phyloP scores from a whole-genome alignment of 495 filamentous ascomycete species.

The Aspergillus funiculosus region DNA sequence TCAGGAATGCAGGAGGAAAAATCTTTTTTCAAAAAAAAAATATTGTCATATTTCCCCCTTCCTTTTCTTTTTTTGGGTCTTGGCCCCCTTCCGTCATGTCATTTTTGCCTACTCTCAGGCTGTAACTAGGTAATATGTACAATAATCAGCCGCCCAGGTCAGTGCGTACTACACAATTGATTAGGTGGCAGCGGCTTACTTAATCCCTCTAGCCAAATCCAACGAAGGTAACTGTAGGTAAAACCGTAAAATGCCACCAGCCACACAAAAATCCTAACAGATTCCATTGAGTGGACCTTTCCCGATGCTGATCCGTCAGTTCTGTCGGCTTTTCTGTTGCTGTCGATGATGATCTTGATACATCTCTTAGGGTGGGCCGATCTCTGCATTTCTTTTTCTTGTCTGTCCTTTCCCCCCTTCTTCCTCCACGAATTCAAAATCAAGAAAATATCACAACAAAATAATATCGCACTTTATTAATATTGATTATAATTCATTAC shows the following conservation, averaged over 20 bases:
- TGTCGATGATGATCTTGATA: slow-evolving; percentile 27
- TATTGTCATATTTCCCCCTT: slow-evolving; percentile 3
- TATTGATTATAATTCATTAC: no score
- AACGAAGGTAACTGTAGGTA: no score
- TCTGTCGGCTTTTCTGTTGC: slow-evolving; percentile 23
- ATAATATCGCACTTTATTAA: background rate
- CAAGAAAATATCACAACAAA: background rate
- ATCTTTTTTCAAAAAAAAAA: background rate
- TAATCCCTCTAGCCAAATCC: slow-evolving; percentile 13
- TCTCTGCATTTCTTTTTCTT: slow-evolving; percentile 14
- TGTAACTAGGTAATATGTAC: no score
- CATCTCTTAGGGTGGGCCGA: slow-evolving; percentile 24
- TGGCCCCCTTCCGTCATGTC: slow-evolving; percentile 39
- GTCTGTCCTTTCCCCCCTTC: background rate
- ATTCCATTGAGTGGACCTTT: slow-evolving; percentile 21
- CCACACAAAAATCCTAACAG: slow-evolving; percentile 17
- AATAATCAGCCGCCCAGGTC: slow-evolving; percentile 6
- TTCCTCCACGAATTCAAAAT: slow-evolving; percentile 7
- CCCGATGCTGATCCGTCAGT: slow-evolving; percentile 26
- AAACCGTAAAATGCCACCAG: slow-evolving; percentile 15
- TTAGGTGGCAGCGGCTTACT: slow-evolving; percentile 9
- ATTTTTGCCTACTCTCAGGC: no score
- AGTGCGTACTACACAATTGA: no score
- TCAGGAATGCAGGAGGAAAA: background rate
- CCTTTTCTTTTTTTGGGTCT: slow-evolving; percentile 6